phyloP scores from a whole-genome alignment of 768 basidiomycete genomes.

The Baorangia bicolor region DNA sequence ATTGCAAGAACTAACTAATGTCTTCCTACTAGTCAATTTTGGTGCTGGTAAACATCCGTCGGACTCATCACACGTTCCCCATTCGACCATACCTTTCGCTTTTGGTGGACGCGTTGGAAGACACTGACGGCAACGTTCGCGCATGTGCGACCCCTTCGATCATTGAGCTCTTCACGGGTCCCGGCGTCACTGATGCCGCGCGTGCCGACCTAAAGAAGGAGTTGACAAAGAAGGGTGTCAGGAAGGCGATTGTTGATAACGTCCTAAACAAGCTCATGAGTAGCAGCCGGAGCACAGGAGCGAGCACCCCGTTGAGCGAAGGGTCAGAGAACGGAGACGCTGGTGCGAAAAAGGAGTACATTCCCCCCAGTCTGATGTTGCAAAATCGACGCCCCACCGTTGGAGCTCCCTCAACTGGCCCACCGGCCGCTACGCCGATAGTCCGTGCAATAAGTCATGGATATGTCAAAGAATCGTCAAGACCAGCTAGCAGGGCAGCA shows the following conservation, averaged over 20 bases:
- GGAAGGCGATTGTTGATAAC: conserved; percentile 83
- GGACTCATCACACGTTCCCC: conserved; percentile 69
- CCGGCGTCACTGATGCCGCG: conserved; percentile 80
- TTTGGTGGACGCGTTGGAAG: conserved; percentile 85
- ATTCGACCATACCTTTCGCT: conserved; percentile 76
- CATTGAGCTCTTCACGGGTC: conserved; percentile 82
- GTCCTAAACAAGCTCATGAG: conserved; percentile 67
- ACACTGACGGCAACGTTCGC: conserved; percentile 87
- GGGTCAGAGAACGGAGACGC: conserved; percentile 54
- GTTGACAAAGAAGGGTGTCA: conserved; percentile 78
- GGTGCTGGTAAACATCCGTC: conserved; percentile 71
- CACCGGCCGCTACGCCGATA: conserved; percentile 31
- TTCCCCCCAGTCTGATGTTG: conserved; percentile 74
- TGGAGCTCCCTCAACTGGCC: conserved; percentile 26
- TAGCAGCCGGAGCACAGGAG: conserved; percentile 38
- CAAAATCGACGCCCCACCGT: conserved; percentile 49
- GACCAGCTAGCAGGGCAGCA: conserved; percentile 64
- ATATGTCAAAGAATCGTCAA: conserved; percentile 48
- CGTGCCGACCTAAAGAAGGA: conserved; percentile 93
- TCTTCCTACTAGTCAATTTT: conserved; percentile 50
- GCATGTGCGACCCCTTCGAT: conserved; percentile 80
- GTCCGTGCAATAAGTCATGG: conserved; percentile 49
- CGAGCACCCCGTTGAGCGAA: conserved; percentile 50
- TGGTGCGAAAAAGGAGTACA: conserved; percentile 50
- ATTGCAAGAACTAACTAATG: not conserved